Base-by-base conservation (phyloP, 768 basidiomycete genomes). In the Boletus subcaerulescens region DNA sequence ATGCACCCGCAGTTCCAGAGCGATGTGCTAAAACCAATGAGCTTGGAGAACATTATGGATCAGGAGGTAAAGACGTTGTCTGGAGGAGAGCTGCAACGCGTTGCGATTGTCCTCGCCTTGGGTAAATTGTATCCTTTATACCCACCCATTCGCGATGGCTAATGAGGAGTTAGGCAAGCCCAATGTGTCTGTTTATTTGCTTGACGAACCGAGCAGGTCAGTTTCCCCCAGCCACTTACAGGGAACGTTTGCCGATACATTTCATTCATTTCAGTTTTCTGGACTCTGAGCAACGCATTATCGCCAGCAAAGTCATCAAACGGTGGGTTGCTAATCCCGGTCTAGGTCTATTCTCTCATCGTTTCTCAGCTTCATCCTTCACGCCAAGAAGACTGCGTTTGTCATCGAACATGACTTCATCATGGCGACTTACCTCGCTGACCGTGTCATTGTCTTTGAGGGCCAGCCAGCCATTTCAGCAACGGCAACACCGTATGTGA, bases 1-100 rank as follows among this genome's bases (percentile, higher is more conserved):
- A 96, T 98, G 94, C 94, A 97, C 71, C 89, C 95, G n/a, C 97
- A 98, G 73, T 99, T 99, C 88, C 91, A 96, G 72, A 91, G 90
- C 40, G 97, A 98, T 68, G 97, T 98, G 43, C 74, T 98, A 58
- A 98, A 98, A 76, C 96, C 96, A 24, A 98, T 99, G 96, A 91
- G 76, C 69, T 71, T 99, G 65, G 97, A 99, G 40, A 82, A 84
- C 52, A 87, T 99, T 58, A 86, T 99, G 77, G 97, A 99, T 71
- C 95, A 99, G 74, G 93, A 98, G 36, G 97, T 99, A 20, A 93
- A 93, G 78, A 98, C 96, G 22, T 75, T 99, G 18, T 99, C 97
- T 17, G 97, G 97, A 78, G 97, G 96, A 79, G 97, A 99, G 73
- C 73, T 98, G 61, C 97, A 98, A 73, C 84, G 97, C 63, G 97